These are phyloP conservation scores for Limonium bicolor DNA, from an alignment of 148 eudicot genomes.

Conservation along the genomic window DNA sequence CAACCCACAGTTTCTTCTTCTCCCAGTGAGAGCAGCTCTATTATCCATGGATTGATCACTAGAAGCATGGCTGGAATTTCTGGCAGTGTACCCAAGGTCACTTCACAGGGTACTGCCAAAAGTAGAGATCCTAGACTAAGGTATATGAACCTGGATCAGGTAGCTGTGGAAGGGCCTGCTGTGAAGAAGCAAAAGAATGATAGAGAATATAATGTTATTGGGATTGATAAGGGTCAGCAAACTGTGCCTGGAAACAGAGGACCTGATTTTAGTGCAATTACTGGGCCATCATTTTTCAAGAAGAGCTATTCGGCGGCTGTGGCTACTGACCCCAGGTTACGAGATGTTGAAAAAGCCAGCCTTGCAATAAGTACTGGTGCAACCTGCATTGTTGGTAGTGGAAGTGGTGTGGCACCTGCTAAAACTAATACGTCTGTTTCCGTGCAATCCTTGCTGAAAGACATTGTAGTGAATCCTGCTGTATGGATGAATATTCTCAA, in stretches of 20 bases:
- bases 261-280: constrained; percentile 21
- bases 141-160: constrained; percentile 24
- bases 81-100: constrained; percentile 16
- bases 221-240: not conserved
- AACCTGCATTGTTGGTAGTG: constrained; percentile 11
- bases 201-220: constrained; percentile 7
- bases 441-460: constrained; percentile 59
- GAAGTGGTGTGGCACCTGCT: constrained; percentile 15
- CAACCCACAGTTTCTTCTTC: constrained; percentile 16
- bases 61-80: constrained; percentile 13
- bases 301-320: constrained; percentile 11
- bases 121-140: constrained; percentile 90
- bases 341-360: constrained; percentile 10
- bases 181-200: constrained; percentile 52
- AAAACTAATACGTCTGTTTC: constrained; percentile 25
- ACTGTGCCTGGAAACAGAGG: constrained; percentile 19
- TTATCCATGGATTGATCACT: constrained; percentile 21
- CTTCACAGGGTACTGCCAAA: constrained; percentile 25
- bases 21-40: constrained; percentile 12
- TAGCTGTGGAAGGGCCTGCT: constrained; percentile 36
- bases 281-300: constrained; percentile 17
- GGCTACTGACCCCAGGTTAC: constrained; percentile 21
- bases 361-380: constrained; percentile 12
- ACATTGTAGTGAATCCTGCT: constrained; percentile 53
- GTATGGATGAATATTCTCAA: constrained; percentile 51